A percentile compares a stretch with the other conserved stretches of the same genome.
phyloP scores from a whole-genome alignment of 2,329 filamentous ascomycete genomes.

The Aspergillus quadricinctus region DNA sequence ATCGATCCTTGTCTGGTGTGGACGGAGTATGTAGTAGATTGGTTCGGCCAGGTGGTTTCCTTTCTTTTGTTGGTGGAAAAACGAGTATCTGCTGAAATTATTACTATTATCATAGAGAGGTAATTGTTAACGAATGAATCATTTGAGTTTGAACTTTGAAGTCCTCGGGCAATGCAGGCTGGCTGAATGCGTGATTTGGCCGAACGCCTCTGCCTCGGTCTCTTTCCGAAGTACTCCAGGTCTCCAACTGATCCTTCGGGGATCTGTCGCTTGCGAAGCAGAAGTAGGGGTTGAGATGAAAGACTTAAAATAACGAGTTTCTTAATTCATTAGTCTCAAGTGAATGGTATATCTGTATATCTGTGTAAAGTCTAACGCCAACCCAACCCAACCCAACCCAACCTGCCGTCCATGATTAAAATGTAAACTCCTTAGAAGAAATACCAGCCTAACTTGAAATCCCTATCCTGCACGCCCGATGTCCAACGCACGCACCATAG shows the following conservation, averaged over 20 bases:
- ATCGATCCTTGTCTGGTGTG: neutral
- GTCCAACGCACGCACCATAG: neutral
- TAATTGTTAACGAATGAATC: no score
- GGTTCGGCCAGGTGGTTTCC: neutral
- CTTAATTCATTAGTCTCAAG: no score
- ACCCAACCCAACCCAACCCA: no score
- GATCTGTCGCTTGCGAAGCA: neutral
- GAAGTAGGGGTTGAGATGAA: no score
- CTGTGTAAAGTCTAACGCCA: no score
- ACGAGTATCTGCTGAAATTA: neutral
- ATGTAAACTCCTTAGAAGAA: neutral
- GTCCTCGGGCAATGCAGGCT: no score
- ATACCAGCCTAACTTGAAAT: neutral
- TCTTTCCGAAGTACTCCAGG: no score
- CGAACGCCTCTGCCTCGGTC: neutral
- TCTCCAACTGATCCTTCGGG: neutral
- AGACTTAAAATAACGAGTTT: no score
- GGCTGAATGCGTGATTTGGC: neutral
- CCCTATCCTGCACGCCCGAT: neutral
- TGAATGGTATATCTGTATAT: no score
- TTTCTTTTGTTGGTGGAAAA: neutral
- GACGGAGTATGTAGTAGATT: neutral
- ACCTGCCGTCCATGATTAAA: neutral
- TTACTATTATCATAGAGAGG: no score
- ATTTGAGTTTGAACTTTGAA: no score